Evolutionary conservation across 2,329 filamentous ascomycete genomes (phyloP), one percentile per base, ranked within the genome.

Genomic region (Talaromyces sp.): DNA sequence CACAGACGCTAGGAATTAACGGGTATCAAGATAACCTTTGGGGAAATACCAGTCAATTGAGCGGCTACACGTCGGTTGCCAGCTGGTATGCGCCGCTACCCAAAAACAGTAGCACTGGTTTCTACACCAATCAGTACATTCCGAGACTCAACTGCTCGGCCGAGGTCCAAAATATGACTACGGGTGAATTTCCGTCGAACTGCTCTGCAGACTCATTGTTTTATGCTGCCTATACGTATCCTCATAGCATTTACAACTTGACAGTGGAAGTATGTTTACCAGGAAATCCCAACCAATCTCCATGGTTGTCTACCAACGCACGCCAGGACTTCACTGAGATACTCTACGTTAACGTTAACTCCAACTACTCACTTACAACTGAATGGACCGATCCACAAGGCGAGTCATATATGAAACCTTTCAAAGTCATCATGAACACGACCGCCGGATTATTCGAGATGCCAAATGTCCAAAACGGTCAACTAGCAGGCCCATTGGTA

Each of bases 381-480:
- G 2, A 7, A 11, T 19, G 1, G n/a, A 9, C n/a, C 14, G 47
- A 27, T 16, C 2, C 6, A 27, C 11, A 22, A 8, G 1, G 1
- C 19, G n/a, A 57, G 14, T 19, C 14, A 16, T 10, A 7, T 22
- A 16, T 52, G 16, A 39, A 16, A 13, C 14, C 69, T 14, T 72
- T 69, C 64, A 66, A 69, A 50, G 62, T 75, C 14, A 72, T 66
- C 0, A 54, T 75, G 19, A 66, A 70, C 33, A 76, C 72, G 11
- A 76, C 73, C 7, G 69, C 70, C 9, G 74, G 74, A 1, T 75
- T 73, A 47, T 77, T 77, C 60, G 73, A 75, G 67, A 63, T 75
- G 10, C 74, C 74, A 10, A 75, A 71, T 58, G 70, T 73, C 63
- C 66, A 69, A 62, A 76, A 75, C 43, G 65, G 66, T 16, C 64